These are phyloP conservation scores for Cyclotella cryptica DNA, from an alignment of 108 stramenopile genomes.

Conservation along the genomic window DNA sequence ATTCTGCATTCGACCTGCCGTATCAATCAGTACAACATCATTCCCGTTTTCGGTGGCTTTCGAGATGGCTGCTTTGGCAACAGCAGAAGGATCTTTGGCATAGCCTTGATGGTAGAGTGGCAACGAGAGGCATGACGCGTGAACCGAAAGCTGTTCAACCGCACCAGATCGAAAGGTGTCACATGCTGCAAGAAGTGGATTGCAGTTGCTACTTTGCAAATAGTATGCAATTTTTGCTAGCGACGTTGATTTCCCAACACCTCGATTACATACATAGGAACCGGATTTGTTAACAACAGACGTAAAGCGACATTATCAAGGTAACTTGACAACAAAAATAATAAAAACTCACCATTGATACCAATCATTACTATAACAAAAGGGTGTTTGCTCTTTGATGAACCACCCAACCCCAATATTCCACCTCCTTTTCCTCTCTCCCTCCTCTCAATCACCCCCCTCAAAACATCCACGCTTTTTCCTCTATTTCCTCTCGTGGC, in stretches of 20 bases:
- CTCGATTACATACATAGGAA: slow-evolving; percentile 42
- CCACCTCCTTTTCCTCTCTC: slow-evolving; percentile 35
- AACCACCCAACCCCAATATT: slow-evolving; percentile 45
- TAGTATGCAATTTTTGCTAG: slow-evolving; percentile 93
- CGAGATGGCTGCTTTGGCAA: slow-evolving; percentile 89
- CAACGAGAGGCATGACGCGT: slow-evolving; percentile 89
- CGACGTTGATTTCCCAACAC: slow-evolving; percentile 90
- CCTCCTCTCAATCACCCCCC: slow-evolving; percentile 67
- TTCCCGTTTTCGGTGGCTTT: slow-evolving; percentile 83
- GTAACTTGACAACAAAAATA: slow-evolving; percentile 58
- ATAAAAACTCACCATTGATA: slow-evolving; percentile 91
- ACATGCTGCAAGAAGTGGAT: slow-evolving; percentile 91
- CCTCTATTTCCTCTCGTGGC: slow-evolving; percentile 11
- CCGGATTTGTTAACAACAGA: slow-evolving; percentile 26
- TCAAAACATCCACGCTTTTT: slow-evolving; percentile 63
- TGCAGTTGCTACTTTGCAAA: slow-evolving; percentile 79
- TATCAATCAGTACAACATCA: slow-evolving; percentile 97
- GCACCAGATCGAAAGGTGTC: slow-evolving; percentile 99
- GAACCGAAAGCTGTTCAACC: slow-evolving; percentile 95
- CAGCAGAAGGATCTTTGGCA: slow-evolving; percentile 91
- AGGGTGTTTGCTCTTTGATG: slow-evolving; percentile 54
- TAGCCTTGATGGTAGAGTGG: slow-evolving; percentile 96
- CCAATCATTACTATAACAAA: slow-evolving; percentile 96
- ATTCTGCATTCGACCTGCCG: slow-evolving; percentile 98
- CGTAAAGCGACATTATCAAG: slow-evolving; percentile 29